A percentile compares a stretch with the other conserved stretches of the same genome.
Conservation (phyloP, 768 basidiomycete species). For the Lactifluus subvellereus region DNA sequence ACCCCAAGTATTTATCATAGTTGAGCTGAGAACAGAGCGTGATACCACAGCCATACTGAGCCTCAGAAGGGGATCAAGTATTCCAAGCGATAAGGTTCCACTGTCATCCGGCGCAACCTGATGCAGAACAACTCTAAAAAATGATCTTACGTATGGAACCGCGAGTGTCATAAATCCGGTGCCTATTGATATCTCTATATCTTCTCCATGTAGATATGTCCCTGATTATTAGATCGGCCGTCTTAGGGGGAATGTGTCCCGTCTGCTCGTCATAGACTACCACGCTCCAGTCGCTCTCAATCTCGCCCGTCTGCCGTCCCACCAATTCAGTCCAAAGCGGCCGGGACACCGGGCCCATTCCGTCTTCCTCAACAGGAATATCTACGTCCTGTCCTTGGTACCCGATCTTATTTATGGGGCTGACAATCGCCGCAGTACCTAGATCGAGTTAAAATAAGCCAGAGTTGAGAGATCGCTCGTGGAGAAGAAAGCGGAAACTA, state of each 20-base stretch:
- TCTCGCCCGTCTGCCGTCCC: conserved; percentile 40
- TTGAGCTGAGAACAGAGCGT: background rate
- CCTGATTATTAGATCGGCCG: background rate
- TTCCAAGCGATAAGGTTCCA: background rate
- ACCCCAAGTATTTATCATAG: conserved; percentile 2
- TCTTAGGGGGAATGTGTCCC: background rate
- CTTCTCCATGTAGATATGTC: background rate
- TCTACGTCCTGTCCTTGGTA: conserved; percentile 38
- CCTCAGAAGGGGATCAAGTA: background rate
- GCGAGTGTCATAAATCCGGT: background rate
- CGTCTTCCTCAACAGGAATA: conserved; percentile 37
- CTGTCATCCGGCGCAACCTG: background rate
- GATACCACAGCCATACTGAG: background rate
- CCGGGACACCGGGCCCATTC: conserved; percentile 38
- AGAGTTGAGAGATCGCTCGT: background rate
- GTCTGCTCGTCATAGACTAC: conserved; percentile 25
- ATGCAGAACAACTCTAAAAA: background rate
- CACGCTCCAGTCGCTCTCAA: conserved; percentile 40
- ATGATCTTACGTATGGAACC: too few species aligned
- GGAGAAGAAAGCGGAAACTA: background rate
- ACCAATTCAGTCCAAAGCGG: conserved; percentile 35
- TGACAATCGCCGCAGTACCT: conserved; percentile 40
- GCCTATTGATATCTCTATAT: background rate
- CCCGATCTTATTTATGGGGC: conserved; percentile 36
- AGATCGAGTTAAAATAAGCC: background rate